Evolutionary conservation across 805 yeast genomes (phyloP).

Genomic region (Cyberlindnera mrakii): DNA sequence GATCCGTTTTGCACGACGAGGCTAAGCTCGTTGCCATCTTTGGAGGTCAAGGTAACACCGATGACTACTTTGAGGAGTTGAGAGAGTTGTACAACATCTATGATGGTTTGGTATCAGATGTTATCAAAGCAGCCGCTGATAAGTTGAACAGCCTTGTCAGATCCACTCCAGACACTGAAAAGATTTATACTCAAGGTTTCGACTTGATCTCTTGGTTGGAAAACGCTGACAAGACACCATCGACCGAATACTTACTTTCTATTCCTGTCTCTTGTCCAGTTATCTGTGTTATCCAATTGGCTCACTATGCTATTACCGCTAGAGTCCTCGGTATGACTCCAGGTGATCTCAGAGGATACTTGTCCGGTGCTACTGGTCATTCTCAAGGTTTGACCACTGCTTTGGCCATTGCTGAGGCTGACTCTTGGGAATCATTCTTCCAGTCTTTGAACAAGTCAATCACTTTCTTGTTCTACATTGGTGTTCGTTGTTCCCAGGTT

Average conservation of each 20-base stretch:
- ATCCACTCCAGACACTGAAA: slow-evolving; percentile 70
- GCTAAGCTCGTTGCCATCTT: slow-evolving; percentile 78
- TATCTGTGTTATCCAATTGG: slow-evolving; percentile 91
- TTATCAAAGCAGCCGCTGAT: slow-evolving; percentile 63
- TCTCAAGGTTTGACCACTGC: slow-evolving; percentile 93
- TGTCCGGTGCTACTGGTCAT: slow-evolving; percentile 81
- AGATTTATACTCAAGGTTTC: slow-evolving; percentile 89
- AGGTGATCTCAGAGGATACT: slow-evolving; percentile 68
- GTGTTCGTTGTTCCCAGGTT: slow-evolving; percentile 82
- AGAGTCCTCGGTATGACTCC: slow-evolving; percentile 82
- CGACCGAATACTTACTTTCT: slow-evolving; percentile 76
- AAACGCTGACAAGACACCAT: slow-evolving; percentile 82
- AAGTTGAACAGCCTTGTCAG: slow-evolving; percentile 64
- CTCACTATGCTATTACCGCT: slow-evolving; percentile 87
- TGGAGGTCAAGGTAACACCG: slow-evolving; percentile 99
- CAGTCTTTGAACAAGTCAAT: slow-evolving; percentile 70
- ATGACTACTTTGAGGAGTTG: slow-evolving; percentile 94
- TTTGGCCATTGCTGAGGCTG: slow-evolving; percentile 76
- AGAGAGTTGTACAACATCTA: slow-evolving; percentile 78
- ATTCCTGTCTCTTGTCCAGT: slow-evolving; percentile 97
- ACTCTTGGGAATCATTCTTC: slow-evolving; percentile 81
- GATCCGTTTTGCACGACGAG: slow-evolving; percentile 48
- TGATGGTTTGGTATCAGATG: slow-evolving; percentile 65
- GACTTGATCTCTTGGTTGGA: slow-evolving; percentile 85
- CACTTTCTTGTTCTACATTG: slow-evolving; percentile 84